Conservation (phyloP, 2,329 filamentous ascomycete species). For the Sclerotinia trifoliorum region DNA sequence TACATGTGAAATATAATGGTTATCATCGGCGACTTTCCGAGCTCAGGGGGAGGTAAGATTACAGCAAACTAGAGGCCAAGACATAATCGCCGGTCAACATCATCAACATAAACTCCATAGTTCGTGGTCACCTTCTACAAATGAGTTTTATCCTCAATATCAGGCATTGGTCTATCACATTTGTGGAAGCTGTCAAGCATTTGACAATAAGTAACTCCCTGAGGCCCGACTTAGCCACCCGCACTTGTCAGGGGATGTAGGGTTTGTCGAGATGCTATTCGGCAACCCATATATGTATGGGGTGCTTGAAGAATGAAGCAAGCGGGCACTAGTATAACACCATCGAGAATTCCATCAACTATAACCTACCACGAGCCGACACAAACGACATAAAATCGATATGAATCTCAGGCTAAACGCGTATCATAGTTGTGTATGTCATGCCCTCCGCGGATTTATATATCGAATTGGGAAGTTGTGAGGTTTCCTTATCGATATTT, state of each 20-base stretch:
- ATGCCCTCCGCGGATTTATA: not conserved
- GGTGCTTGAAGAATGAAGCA: conserved; percentile 4
- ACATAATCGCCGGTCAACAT: not conserved
- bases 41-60: not conserved
- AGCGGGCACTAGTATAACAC: conserved; percentile 4
- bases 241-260: not conserved
- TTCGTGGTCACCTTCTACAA: conserved; percentile 19
- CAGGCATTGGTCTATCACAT: not conserved
- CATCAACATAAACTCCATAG: not conserved
- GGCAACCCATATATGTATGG: not conserved
- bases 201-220: not conserved
- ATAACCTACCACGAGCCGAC: conserved; percentile 3
- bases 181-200: conserved; percentile 21
- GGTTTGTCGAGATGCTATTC: conserved; percentile 12
- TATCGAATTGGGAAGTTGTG: conserved; percentile 15
- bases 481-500: conserved; percentile 18
- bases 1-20: not conserved
- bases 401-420: conserved; percentile 21
- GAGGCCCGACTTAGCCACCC: conserved; percentile 8
- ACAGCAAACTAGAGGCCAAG: not conserved
- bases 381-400: not conserved
- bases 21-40: not conserved
- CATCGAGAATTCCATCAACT: not conserved
- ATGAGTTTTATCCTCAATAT: not conserved
- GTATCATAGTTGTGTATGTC: not conserved